phyloP scores from a whole-genome alignment of 2,329 filamentous ascomycete genomes.

The Thelonectria blattea region DNA sequence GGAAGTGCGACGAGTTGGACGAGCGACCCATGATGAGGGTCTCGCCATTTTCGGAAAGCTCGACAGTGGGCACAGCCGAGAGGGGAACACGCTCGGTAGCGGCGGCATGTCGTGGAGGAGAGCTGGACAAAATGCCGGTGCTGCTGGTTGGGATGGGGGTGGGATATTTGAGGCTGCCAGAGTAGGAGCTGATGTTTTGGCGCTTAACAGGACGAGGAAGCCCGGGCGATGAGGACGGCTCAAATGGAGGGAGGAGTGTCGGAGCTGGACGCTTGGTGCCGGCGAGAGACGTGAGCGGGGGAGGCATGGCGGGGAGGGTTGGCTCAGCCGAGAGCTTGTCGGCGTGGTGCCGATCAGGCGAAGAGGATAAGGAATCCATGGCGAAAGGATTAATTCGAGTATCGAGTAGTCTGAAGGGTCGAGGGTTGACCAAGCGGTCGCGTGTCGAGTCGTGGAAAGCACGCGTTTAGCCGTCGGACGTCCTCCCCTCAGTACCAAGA shows the following conservation, averaged over 20 bases:
- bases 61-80: slow-evolving; percentile 79
- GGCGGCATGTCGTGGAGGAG: slow-evolving; percentile 67
- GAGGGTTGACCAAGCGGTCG: not conserved
- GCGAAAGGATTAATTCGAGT: not conserved
- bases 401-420: not conserved
- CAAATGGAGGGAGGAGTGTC: slow-evolving; percentile 78
- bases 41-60: slow-evolving; percentile 82
- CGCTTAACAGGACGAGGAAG: slow-evolving; percentile 74
- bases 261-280: slow-evolving; percentile 68
- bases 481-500: slow-evolving; percentile 17
- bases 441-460: slow-evolving; percentile 11
- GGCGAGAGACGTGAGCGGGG: slow-evolving; percentile 39
- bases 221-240: slow-evolving; percentile 79
- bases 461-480: slow-evolving; percentile 9
- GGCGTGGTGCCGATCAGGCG: slow-evolving; percentile 33
- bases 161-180: slow-evolving; percentile 73
- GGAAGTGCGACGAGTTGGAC: slow-evolving; percentile 93
- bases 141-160: slow-evolving; percentile 94
- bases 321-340: slow-evolving; percentile 41
- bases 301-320: slow-evolving; percentile 40
- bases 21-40: slow-evolving; percentile 87
- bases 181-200: slow-evolving; percentile 53
- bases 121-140: slow-evolving; percentile 87
- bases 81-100: slow-evolving; percentile 83
- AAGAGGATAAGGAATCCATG: slow-evolving; percentile 48